Evolutionary conservation across 345 rosid genomes (phyloP), one percentile per base, ranked within the genome.

Genomic region (thale cress (Arabidopsis thaliana)): DNA sequence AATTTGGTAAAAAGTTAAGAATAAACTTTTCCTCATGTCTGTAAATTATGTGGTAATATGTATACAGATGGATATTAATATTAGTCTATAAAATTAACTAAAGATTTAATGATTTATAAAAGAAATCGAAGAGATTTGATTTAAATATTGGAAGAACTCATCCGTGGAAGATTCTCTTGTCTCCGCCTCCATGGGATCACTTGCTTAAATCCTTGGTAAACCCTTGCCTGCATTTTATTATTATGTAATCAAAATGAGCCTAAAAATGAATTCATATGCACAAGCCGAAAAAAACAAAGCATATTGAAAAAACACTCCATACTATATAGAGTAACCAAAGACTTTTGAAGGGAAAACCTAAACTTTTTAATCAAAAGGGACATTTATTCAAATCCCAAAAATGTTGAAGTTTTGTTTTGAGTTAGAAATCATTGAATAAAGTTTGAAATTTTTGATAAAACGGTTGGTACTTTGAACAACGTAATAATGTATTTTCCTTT

Each of bases 101-200:
- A 7, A 36, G n/a, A 67, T 13, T 2, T n/a, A 10, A 37, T 16
- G 20, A 16, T 16, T 16, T 16, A 16, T 16, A 16, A 33, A 32
- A 40, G 8, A 49, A 41, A 41, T 3, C 30, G 7, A 42, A 50
- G 68, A 67, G 38, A 38, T 67, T 75, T 2, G 36, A 9, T 53
- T 63, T 61, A 69, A 52, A 16, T 61, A 44, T 42, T 34, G 40
- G 79, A 76, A 45, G 79, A 76, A 69, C 8, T 60, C 69, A 34
- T 76, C 24, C 69, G 60, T 44, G 69, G 25, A 60, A 44, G 8
- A 61, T 76, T 67, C 59, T 75, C 78, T 77, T 65, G 79, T 58
- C n/a, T 86, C 82, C 89, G 87, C 69, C 81, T 81, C 93, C 93
- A 78, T 28, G 88, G 87, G 59, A 83, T 84, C 85, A 74, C 88